Evolutionary conservation across 495 filamentous ascomycete species (phyloP).

Genomic region (Schizothecium vesticola): DNA sequence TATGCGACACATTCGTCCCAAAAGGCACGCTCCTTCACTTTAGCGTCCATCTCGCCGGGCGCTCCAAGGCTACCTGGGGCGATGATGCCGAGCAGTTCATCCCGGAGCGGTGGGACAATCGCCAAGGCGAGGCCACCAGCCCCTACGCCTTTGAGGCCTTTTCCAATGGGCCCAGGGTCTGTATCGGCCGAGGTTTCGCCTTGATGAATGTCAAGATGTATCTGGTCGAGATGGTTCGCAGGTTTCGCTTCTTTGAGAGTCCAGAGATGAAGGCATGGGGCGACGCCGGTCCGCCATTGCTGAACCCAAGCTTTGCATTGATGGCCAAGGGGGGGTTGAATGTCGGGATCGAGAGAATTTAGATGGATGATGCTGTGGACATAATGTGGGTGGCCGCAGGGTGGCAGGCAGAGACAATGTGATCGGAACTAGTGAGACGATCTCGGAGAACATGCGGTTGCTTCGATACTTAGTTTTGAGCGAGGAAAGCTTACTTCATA

Average conservation of each 20-base stretch:
- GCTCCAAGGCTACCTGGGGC: slow-evolving; percentile 8
- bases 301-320: not conserved
- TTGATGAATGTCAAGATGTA: slow-evolving; percentile 26
- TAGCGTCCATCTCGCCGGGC: slow-evolving; percentile 1
- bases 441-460: too few relatives aligned
- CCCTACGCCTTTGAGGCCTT: slow-evolving; percentile 23
- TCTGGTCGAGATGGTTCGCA: slow-evolving; percentile 21
- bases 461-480: too few relatives aligned
- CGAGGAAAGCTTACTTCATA: too few relatives aligned
- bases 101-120: slow-evolving; percentile 7
- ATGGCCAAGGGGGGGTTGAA: not conserved
- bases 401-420: too few relatives aligned
- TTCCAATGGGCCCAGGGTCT: slow-evolving; percentile 23
- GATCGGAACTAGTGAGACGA: too few relatives aligned
- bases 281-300: not conserved
- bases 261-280: not conserved
- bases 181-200: slow-evolving; percentile 28
- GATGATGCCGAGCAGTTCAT: slow-evolving; percentile 3
- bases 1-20: not conserved
- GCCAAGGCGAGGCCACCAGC: slow-evolving; percentile 7
- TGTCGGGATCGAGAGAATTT: not conserved
- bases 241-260: slow-evolving; percentile 20
- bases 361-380: not conserved
- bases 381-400: too few relatives aligned
- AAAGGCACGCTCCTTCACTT: slow-evolving; percentile 14